These are phyloP conservation scores for Podaxis sp. DNA, from an alignment of 768 basidiomycete species.

Conservation along the genomic window DNA sequence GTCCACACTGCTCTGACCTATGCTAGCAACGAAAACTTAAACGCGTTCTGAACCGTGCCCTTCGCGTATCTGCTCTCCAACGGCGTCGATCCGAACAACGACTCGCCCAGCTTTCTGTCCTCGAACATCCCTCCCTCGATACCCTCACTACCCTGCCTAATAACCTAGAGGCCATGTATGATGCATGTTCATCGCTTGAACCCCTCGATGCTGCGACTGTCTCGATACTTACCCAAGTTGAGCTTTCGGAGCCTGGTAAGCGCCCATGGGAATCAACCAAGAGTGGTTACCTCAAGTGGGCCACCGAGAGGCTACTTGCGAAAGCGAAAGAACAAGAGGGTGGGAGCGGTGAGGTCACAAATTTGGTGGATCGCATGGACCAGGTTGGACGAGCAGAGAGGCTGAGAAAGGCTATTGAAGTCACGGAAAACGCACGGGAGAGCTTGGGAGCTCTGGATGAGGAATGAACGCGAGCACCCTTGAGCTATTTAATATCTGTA, in stretches of 20 bases:
- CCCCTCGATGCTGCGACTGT: conserved; percentile 8
- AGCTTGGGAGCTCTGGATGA: conserved; percentile 3
- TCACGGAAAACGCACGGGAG: conserved; percentile 2
- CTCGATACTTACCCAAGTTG: conserved; percentile 8
- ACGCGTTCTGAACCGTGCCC: background rate
- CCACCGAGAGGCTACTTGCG: background rate
- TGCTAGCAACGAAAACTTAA: conserved; percentile 10
- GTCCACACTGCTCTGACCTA: background rate
- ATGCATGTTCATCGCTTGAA: conserved; percentile 6
- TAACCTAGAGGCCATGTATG: conserved; percentile 6
- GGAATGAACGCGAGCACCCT: too few relatives aligned
- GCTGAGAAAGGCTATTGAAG: conserved; percentile 8
- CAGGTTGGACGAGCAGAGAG: conserved; percentile 6
- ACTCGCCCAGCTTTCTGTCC: background rate
- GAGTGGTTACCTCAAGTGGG: conserved; percentile 14
- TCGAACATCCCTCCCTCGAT: conserved; percentile 9
- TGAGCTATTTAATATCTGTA: too few relatives aligned
- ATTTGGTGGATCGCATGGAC: background rate
- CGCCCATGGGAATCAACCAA: conserved; percentile 14
- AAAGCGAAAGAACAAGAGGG: background rate
- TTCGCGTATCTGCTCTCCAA: background rate
- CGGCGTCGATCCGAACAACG: conserved; percentile 1
- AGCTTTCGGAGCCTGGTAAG: conserved; percentile 11
- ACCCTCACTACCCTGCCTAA: background rate
- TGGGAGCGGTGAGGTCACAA: background rate